phyloP scores from a whole-genome alignment of 129 eudicot genomes.

The Dittrichia graveolens region DNA sequence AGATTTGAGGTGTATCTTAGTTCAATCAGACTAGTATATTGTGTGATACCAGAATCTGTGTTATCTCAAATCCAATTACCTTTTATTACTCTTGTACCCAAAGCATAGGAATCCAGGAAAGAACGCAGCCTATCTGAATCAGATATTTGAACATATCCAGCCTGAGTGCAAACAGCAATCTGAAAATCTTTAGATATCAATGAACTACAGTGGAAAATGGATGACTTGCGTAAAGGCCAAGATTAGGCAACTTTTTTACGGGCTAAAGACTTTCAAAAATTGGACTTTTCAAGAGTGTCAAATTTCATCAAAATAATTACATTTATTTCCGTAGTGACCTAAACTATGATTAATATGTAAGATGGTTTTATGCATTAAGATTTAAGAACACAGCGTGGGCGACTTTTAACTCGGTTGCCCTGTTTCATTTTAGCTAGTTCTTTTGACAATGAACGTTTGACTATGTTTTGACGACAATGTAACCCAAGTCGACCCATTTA shows the following conservation, averaged over 20 bases:
- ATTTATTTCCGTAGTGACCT: too few species aligned
- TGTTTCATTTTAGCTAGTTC: neutral
- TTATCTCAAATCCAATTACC: constrained; percentile 30
- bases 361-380: neutral
- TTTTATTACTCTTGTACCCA: constrained; percentile 63
- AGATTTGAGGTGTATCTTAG: constrained; percentile 11
- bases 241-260: too few species aligned
- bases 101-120: constrained; percentile 60
- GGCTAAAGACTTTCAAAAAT: too few species aligned
- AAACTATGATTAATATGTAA: neutral
- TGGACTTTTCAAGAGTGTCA: too few species aligned
- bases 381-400: too few species aligned
- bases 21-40: neutral
- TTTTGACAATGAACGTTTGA: neutral
- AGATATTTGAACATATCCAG: constrained; percentile 54
- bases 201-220: too few species aligned
- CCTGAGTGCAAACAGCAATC: constrained; percentile 46
- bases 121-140: constrained; percentile 58
- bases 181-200: neutral
- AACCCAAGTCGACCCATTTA: neutral
- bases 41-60: constrained; percentile 4
- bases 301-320: too few species aligned
- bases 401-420: too few species aligned
- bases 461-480: neutral
- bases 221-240: too few species aligned